Conservation (phyloP, 2,329 filamentous ascomycete species). For the Fusarium zealandicum region DNA sequence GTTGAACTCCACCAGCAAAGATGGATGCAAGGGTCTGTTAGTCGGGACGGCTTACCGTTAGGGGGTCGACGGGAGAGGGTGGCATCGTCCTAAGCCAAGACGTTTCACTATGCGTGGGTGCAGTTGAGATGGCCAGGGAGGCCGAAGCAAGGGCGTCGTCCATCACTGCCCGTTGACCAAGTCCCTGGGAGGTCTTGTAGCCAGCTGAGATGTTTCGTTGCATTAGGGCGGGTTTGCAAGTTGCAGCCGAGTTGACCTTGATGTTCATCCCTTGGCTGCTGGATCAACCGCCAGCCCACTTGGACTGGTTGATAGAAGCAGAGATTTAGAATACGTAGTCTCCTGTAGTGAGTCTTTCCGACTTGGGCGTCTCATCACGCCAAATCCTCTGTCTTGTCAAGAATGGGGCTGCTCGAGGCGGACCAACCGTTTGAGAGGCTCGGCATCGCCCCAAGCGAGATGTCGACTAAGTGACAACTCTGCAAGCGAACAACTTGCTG, state of each 20-base stretch:
- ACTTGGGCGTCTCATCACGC: neutral
- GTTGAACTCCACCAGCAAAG: slow-evolving; percentile 13
- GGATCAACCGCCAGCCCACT: too few species aligned
- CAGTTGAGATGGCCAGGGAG: neutral
- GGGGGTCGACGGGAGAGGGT: slow-evolving; percentile 17
- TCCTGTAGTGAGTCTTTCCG: too few species aligned
- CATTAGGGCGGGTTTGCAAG: too few species aligned
- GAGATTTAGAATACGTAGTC: too few species aligned
- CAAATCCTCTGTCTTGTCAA: neutral
- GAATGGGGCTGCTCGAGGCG: neutral
- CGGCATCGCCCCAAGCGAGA: neutral
- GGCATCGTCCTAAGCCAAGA: slow-evolving; percentile 25
- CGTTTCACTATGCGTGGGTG: slow-evolving; percentile 32
- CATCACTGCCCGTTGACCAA: neutral
- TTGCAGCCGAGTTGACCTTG: too few species aligned
- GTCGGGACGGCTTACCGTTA: slow-evolving; percentile 27
- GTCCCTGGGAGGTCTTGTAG: neutral
- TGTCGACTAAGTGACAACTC: neutral
- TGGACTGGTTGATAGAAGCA: too few species aligned
- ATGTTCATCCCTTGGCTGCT: too few species aligned
- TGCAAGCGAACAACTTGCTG: slow-evolving; percentile 13
- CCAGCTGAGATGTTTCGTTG: too few species aligned
- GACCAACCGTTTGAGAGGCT: slow-evolving; percentile 1
- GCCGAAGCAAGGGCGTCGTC: neutral
- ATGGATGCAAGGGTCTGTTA: slow-evolving; percentile 15